These are phyloP conservation scores for Phaeolepiota aurea DNA, from an alignment of 768 basidiomycete genomes.

Conservation along the genomic window DNA sequence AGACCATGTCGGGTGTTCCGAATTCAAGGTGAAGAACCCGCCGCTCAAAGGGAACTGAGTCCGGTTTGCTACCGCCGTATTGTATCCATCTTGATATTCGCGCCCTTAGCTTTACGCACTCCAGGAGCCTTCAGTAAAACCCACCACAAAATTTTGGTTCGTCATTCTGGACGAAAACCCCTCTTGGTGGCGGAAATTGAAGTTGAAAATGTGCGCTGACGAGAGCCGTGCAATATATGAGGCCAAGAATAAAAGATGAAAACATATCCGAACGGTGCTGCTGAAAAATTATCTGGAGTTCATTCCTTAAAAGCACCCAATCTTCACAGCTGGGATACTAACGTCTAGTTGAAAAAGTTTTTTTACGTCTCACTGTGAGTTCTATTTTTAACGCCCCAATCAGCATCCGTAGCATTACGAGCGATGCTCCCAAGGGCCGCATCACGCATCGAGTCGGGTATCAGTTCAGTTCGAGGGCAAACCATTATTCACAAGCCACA, in stretches of 20 bases:
- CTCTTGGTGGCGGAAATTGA: constrained; percentile 67
- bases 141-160: constrained; percentile 65
- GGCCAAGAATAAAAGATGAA: constrained; percentile 13
- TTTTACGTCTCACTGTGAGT: too few species aligned
- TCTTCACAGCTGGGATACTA: too few species aligned
- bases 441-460: too few species aligned
- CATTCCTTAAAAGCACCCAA: too few species aligned
- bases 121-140: constrained; percentile 10
- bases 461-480: too few species aligned
- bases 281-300: too few species aligned
- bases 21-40: constrained; percentile 55
- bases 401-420: too few species aligned
- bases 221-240: constrained; percentile 30
- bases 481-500: too few species aligned
- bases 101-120: constrained; percentile 1
- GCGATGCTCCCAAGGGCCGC: too few species aligned
- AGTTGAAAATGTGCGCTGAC: constrained; percentile 75
- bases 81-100: constrained; percentile 51
- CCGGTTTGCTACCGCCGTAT: constrained; percentile 40
- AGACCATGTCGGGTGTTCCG: constrained; percentile 57
- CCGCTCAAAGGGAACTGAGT: constrained; percentile 60
- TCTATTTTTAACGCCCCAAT: too few species aligned
- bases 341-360: too few species aligned
- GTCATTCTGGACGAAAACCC: constrained; percentile 49
- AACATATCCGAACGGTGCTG: constrained; percentile 1